Evolutionary conservation across 2,329 filamentous ascomycete species (phyloP), one percentile per base, ranked within the genome.

Genomic region (Ascochyta viciae-villosae): DNA sequence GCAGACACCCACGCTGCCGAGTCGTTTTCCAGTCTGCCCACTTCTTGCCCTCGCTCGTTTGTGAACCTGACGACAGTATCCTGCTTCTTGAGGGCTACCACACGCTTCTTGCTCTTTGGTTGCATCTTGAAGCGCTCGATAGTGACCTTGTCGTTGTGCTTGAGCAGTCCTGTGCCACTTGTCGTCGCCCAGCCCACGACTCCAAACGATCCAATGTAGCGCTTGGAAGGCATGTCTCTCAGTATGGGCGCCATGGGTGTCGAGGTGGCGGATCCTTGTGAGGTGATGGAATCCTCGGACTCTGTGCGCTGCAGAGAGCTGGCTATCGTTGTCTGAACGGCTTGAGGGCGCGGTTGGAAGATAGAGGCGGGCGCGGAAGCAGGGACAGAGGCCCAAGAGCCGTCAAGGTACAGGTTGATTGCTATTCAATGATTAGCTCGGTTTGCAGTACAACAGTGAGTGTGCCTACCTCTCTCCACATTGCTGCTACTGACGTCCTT

Each of bases 41-140:
- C 84, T 73, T 99, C 95, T 50, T 88, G 86, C 0, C 93, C 93
- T 47, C 79, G 83, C 9, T 82, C 75, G 67, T 92, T 96, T 0
- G 90, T 96, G 70, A 99, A 98, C 1, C 95, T 87, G 24, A 98
- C 96, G 57, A 99, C 85, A 6, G 96, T 87, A 77, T 99, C 95
- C 19, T 88, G 84, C 43, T 90, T 87, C 66, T 86, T 87, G 34
- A 87, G 85, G 0, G 83, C 79, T n/a, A 83, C 80, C 10, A 81
- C 79, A 45, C 76, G 78, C 34, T 73, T 67, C 50, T 74, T 75
- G 52, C 75, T 74, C 49, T 77, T 76, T 1, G 85, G 82, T 12
- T 89, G 87, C 24, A 89, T 87, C 74, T 89, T 93, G 56, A 92
- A 87, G 39, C 95, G 87, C 76, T 98, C 94, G 40, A 99, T 96